phyloP scores from a whole-genome alignment of 73 alveolate genomes.

The Breviolum minutum region DNA sequence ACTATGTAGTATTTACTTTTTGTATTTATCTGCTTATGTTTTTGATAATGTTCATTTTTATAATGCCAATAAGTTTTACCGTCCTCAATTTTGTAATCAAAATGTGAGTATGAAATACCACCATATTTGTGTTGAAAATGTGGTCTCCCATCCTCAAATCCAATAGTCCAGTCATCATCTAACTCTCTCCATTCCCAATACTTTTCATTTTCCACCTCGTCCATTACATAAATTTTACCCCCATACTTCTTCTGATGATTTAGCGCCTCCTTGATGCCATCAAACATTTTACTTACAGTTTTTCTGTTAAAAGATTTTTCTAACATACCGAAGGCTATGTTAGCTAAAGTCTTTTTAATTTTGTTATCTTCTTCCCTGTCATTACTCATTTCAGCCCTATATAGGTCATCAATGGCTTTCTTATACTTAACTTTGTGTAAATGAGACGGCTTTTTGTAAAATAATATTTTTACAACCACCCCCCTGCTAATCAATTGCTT shows the following conservation, averaged over 20 bases:
- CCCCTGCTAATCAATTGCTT: background rate
- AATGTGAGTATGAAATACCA: no score
- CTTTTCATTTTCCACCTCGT: background rate
- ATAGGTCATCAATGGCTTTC: conserved; percentile 12
- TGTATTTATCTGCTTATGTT: no score
- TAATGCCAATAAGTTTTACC: no score
- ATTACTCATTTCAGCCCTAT: background rate
- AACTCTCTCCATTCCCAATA: no score
- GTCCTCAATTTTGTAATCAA: background rate
- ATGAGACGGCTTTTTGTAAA: background rate
- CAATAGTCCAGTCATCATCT: no score
- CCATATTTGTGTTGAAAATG: no score
- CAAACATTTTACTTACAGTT: no score
- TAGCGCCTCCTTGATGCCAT: background rate
- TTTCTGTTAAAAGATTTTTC: conserved; percentile 1
- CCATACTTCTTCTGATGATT: background rate
- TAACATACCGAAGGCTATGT: conserved; percentile 4
- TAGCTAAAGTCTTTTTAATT: background rate
- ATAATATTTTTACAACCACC: background rate
- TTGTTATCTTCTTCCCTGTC: conserved; percentile 3
- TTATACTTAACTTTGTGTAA: conserved; percentile 35
- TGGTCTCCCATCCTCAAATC: no score
- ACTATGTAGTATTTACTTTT: background rate
- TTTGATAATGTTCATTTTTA: no score
- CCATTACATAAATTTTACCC: background rate